Evolutionary conservation across 1,284 basidiomycete genomes (phyloP), one percentile per base, ranked within the genome.

Genomic region (Malassezia brasiliensis): DNA sequence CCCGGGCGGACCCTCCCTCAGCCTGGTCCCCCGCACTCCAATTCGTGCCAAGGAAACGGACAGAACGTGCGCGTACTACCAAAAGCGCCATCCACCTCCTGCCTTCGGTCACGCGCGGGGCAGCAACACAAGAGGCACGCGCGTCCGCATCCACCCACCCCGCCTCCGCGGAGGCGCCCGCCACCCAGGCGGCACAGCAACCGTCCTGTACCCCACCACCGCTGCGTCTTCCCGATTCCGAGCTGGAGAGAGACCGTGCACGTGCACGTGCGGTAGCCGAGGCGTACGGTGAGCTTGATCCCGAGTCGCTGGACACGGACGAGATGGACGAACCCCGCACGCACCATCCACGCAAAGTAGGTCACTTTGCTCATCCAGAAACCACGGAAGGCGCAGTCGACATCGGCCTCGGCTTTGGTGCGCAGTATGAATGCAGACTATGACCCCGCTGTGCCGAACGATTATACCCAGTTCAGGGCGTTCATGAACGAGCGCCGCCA

Each of bases 391-490:
- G 14, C 6, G 12, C 32, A 8, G 3, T 9, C 22, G 17, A 2
- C 19, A 31, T 14, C 25, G 1, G 25, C 25, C 19, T 28, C 25
- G 15, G n/a, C 36, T 9, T 25, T 45, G 15, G n/a, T 7, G 25
- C 14, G 14, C 20, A 36, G 12, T 5, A 20, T 48, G 30, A 31
- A 37, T 14, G 34, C 47, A 2, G 68, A 71, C 14, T 74, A 74
- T 54, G 69, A 74, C 34, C 67, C 66, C 2, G 52, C 59, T 8
- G 22, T 64, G 1, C 71, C 71, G 8, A 74, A 69, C 46, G 68
- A 72, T 47, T 74, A 70, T 42, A 45, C 61, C 9, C 59, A 53
- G 6, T 69, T 63, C 40, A 70, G 61, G 44, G 56, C 53, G 20
- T 17, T 64, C n/a, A 40, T 74, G 6, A 59, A 60, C 40, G 56